Percentiles rank a stretch among this genome's conserved stretches.
phyloP scores from a whole-genome alignment of 2,329 filamentous ascomycete species.

The Phymatotrichopsis omnivora region DNA sequence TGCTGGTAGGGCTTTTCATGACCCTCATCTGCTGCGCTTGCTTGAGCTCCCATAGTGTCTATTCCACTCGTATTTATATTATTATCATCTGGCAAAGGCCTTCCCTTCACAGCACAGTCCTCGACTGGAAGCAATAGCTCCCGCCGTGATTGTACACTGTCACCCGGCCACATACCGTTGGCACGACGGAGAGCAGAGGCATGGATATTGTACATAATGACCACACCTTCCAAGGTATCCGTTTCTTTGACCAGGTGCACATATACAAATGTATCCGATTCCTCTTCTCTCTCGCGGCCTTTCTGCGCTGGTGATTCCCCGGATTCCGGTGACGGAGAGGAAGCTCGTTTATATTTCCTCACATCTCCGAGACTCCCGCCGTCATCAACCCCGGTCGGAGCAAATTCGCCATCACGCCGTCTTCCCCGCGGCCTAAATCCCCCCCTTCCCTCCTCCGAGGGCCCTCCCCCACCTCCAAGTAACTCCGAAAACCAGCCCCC shows the following conservation, averaged over 20 bases:
- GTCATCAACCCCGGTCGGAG: not conserved
- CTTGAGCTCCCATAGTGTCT: slow-evolving; percentile 45
- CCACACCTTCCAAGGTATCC: slow-evolving; percentile 85
- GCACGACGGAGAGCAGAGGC: slow-evolving; percentile 73
- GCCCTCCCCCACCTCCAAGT: not conserved
- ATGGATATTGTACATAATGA: slow-evolving; percentile 80
- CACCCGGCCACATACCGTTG: slow-evolving; percentile 90
- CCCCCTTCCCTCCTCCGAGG: not conserved
- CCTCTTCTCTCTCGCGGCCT: slow-evolving; percentile 44
- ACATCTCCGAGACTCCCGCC: not conserved
- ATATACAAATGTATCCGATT: slow-evolving; percentile 74
- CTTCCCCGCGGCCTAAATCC: slow-evolving; percentile 8
- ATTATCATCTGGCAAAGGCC: slow-evolving; percentile 39
- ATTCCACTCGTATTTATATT: slow-evolving; percentile 27
- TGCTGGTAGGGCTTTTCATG: slow-evolving; percentile 75
- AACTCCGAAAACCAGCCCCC: slow-evolving; percentile 5
- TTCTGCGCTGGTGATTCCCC: not conserved
- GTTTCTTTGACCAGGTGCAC: slow-evolving; percentile 71
- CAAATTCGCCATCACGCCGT: slow-evolving; percentile 3
- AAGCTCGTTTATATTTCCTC: slow-evolving; percentile 15
- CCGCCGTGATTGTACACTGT: slow-evolving; percentile 75
- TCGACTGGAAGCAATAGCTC: slow-evolving; percentile 79
- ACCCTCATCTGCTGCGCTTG: slow-evolving; percentile 58
- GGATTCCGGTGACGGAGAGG: slow-evolving; percentile 17
- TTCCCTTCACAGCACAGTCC: slow-evolving; percentile 73